Evolutionary conservation across 345 rosid genomes (phyloP).

Genomic region (Brassica incana): DNA sequence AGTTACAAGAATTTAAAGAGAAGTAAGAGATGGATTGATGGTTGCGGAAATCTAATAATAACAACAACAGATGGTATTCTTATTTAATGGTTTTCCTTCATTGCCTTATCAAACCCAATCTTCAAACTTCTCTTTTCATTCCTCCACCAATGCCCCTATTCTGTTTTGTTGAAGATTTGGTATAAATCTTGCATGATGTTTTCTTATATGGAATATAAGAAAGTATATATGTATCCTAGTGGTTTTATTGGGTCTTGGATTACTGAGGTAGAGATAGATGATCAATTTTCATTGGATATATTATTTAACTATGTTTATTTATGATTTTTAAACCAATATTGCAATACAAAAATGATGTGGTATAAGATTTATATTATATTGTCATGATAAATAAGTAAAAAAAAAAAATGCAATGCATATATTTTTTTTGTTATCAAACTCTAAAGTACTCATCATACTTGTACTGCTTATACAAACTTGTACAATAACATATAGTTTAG

Average conservation of each 20-base stretch:
- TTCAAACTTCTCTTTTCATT: conserved; percentile 31
- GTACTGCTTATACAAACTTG: background rate
- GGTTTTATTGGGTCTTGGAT: background rate
- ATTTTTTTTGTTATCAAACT: background rate
- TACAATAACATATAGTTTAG: background rate
- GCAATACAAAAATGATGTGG: background rate
- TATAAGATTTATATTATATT: background rate
- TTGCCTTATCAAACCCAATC: conserved; percentile 43
- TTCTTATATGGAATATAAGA: conserved; percentile 21
- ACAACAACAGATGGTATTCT: conserved; percentile 36
- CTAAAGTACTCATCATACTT: background rate
- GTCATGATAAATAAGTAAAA: background rate
- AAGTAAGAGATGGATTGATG: conserved; percentile 23
- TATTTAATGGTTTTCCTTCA: conserved; percentile 42
- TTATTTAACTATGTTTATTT: background rate
- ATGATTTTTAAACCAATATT: background rate
- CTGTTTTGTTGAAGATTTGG: conserved; percentile 22
- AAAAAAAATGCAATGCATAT: background rate
- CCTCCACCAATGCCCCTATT: conserved; percentile 33
- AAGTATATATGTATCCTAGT: conserved; percentile 31
- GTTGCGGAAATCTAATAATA: conserved; percentile 42
- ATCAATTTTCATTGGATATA: conserved; percentile 10
- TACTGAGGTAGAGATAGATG: background rate
- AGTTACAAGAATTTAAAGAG: conserved; percentile 39
- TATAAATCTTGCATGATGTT: conserved; percentile 18